These are phyloP conservation scores for Piromyces finnis DNA, from an alignment of 192 early-diverging fungal species.

Conservation along the genomic window DNA sequence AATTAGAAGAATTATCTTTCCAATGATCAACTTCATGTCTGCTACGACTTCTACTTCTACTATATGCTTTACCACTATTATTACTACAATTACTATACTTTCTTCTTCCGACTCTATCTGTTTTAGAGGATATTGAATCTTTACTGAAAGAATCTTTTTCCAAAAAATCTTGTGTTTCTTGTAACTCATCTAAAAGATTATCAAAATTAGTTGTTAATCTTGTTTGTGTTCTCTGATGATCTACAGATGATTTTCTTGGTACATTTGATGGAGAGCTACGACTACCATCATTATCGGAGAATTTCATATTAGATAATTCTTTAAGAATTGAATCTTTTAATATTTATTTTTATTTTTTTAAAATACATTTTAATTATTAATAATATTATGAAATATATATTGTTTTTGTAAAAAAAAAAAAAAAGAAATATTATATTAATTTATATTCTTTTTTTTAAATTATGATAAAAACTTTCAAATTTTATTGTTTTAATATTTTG, in stretches of 20 bases:
- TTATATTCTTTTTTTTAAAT: too few species aligned
- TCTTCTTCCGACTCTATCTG: background rate
- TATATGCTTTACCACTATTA: background rate
- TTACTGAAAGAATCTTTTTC: background rate
- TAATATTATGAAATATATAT: too few species aligned
- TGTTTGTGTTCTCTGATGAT: background rate
- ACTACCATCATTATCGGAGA: background rate
- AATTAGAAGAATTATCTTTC: background rate
- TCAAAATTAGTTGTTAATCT: background rate
- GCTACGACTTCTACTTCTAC: background rate
- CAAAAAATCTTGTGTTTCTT: background rate
- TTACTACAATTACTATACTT: background rate
- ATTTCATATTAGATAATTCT: background rate
- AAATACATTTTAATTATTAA: too few species aligned
- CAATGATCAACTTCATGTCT: background rate
- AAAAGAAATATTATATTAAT: too few species aligned
- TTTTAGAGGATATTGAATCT: background rate
- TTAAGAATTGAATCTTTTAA: background rate
- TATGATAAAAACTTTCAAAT: too few species aligned
- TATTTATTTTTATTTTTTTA: background rate
- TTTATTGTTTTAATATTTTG: too few species aligned
- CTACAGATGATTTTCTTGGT: background rate
- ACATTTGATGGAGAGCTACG: background rate
- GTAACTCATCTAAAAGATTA: background rate
- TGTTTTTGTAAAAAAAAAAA: too few species aligned